Base-by-base conservation (phyloP, 139 green algal genomes). In the Deuterostichococcus epilithicus region DNA sequence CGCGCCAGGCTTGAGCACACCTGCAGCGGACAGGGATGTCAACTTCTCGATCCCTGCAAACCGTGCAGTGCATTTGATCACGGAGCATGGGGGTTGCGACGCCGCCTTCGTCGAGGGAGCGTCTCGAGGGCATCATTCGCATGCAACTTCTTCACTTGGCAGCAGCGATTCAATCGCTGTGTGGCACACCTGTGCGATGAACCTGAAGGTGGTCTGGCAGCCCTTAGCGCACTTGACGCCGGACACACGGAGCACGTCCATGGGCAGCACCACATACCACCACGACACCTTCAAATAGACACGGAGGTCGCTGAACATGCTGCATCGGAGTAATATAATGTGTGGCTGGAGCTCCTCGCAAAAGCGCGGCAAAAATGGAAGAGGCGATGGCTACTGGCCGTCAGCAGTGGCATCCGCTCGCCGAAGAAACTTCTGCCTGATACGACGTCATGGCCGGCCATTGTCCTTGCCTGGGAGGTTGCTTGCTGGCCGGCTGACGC, bases 191-290 rank as follows among this genome's bases (percentile, higher is more conserved):
- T 86, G 67, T 1, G 73, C 30, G 33, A 76, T 67, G 25, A 86
- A 79, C 52, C 75, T 77, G 52, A 34, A 39, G 37, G 84, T 67
- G 20, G 82, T 69, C 75, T 86, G 82, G 30, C 76, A 34, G 0
- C 69, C 81, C 36, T 60, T 73, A 15, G 76, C n/a, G 18, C 65
- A 69, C 66, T 84, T 86, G 45, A 86, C 15, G 13, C 71, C 73
- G 0, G 72, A 80, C 3, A 75, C 60, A 3, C 72, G 75, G 33
- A 86, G 36, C 58, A 86, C 59, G 67, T 86, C 82, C 28, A 76
- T 38, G 13, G 76, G 72, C 0, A 73, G 82, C 59, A 86, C 47
- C 37, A 83, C 39, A 8, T 67, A 76, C 75, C 76, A 78, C 82
- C 76, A 82, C 10, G 71, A 32, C 28, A 75, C 78, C 82, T 86